A percentile compares a stretch with the other conserved stretches of the same genome.
These are phyloP conservation scores for Auriscalpium vulgare DNA, from an alignment of 768 basidiomycete genomes.

Conservation along the genomic window DNA sequence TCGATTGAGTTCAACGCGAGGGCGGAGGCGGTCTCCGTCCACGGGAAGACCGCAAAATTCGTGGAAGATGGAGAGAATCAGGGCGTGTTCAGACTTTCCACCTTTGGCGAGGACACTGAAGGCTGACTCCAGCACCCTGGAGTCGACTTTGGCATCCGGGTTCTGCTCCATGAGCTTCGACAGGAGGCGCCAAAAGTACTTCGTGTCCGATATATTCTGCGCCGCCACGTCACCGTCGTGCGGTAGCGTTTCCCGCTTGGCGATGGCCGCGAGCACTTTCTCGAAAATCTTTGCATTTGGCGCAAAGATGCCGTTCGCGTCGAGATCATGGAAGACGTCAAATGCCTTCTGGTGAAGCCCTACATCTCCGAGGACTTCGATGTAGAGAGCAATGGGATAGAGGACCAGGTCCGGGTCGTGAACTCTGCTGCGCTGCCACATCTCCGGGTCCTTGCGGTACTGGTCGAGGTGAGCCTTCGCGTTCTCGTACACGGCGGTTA, in stretches of 20 bases:
- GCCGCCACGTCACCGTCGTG: constrained; percentile 15
- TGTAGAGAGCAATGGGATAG: constrained; percentile 49
- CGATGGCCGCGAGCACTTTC: constrained; percentile 51
- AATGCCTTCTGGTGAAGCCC: constrained; percentile 59
- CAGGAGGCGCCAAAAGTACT: constrained; percentile 63
- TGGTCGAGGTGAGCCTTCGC: constrained; percentile 41
- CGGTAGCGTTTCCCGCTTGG: constrained; percentile 19
- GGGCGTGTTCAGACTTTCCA: constrained; percentile 46
- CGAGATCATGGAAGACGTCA: constrained; percentile 66
- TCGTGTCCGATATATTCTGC: constrained; percentile 58
- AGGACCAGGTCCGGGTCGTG: constrained; percentile 6
- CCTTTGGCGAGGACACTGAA: constrained; percentile 52
- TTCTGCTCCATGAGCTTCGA: constrained; percentile 41
- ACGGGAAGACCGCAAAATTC: constrained; percentile 54
- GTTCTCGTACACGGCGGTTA: constrained; percentile 50
- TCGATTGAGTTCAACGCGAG: constrained; percentile 31
- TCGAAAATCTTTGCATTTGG: constrained; percentile 57
- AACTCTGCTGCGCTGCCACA: constrained; percentile 3
- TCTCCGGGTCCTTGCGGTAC: no score
- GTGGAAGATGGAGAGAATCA: constrained; percentile 56
- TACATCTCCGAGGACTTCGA: constrained; percentile 56
- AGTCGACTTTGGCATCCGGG: constrained; percentile 43
- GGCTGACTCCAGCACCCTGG: constrained; percentile 41
- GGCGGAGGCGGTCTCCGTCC: constrained; percentile 25
- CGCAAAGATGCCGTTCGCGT: constrained; percentile 52